Evolutionary conservation across 2,329 filamentous ascomycete species (phyloP), one percentile per base, ranked within the genome.

Genomic region (Alternaria rosae): DNA sequence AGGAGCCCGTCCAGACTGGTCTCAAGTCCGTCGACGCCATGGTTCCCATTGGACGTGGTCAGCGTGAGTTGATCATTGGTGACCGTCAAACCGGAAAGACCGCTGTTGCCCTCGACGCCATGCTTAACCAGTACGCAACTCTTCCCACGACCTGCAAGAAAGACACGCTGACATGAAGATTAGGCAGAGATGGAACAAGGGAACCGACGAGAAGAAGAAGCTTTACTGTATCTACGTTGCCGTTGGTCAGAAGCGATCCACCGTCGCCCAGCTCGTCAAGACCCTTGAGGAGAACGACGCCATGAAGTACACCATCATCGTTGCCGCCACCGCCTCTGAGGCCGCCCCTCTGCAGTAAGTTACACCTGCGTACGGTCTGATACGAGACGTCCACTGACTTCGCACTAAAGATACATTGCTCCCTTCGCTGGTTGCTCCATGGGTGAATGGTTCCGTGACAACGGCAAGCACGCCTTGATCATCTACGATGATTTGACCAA

Each of bases 31-130:
- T 99, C 86, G 95, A 99, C 82, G 94, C 95, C 85, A 98, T 99
- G 95, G 95, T 99, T 77, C 95, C 95, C 79, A 97, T 99, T 78
- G 95, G 95, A 83, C 95, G 95, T 94, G 95, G 95, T 81, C 95
- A 99, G 89, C 95, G 95, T 94, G 95, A 99, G 88, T 87, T 99
- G 89, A 98, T 99, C 84, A 99, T 99, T 85, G 95, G 95, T 88
- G 95, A 99, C 83, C 95, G 95, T 93, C 95, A 99, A 87, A 99
- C 95, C 78, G 95, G 95, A 85, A 99, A 99, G 92, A 99, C 95
- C 81, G 95, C 95, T 79, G 94, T 99, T 82, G 94, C 91, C 79
- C 92, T 99, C 68, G 95, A 99, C 83, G 90, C 94, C 83, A 98
- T 99, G 76, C 91, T 99, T 68, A 99, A 99, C 91, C 95, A 99